A percentile compares a stretch with the other conserved stretches of the same genome.
phyloP scores from a whole-genome alignment of 441 rosid genomes.

The Pelargonium australe region DNA sequence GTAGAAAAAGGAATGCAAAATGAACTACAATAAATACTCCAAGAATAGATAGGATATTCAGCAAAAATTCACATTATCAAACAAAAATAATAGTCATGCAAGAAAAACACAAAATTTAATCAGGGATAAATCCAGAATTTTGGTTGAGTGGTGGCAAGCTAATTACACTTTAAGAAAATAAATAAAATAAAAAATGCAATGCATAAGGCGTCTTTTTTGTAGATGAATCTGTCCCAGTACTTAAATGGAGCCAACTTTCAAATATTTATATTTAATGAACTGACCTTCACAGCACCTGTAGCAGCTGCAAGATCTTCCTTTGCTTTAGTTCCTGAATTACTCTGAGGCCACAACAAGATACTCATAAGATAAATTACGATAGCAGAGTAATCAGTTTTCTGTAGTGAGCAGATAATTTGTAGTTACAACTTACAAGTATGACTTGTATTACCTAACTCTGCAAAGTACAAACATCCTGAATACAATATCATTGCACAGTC shows the following conservation, averaged over 20 bases:
- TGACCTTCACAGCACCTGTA: constrained; percentile 89
- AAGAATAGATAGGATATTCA: constrained; percentile 8
- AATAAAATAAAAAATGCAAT: no score
- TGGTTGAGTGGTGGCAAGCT: no score
- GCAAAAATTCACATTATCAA: constrained; percentile 1
- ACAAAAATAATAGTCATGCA: not conserved
- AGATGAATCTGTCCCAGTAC: not conserved
- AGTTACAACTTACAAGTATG: not conserved
- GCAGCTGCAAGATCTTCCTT: constrained; percentile 99
- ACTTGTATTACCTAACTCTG: not conserved
- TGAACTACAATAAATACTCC: constrained; percentile 11
- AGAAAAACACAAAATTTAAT: not conserved
- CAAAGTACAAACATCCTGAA: not conserved
- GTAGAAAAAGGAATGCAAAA: constrained; percentile 23
- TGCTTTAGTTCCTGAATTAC: constrained; percentile 95
- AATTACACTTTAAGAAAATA: no score
- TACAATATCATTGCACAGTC: not conserved
- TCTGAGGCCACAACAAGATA: constrained; percentile 43
- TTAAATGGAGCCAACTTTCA: constrained; percentile 4
- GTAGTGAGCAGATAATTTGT: not conserved
- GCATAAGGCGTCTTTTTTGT: no score
- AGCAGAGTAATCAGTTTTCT: not conserved
- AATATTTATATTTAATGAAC: constrained; percentile 22
- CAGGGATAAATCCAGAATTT: no score
- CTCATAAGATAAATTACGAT: constrained; percentile 13